Evolutionary conservation across 2,329 filamentous ascomycete genomes (phyloP).

Genomic region (Neonectria coccinea): DNA sequence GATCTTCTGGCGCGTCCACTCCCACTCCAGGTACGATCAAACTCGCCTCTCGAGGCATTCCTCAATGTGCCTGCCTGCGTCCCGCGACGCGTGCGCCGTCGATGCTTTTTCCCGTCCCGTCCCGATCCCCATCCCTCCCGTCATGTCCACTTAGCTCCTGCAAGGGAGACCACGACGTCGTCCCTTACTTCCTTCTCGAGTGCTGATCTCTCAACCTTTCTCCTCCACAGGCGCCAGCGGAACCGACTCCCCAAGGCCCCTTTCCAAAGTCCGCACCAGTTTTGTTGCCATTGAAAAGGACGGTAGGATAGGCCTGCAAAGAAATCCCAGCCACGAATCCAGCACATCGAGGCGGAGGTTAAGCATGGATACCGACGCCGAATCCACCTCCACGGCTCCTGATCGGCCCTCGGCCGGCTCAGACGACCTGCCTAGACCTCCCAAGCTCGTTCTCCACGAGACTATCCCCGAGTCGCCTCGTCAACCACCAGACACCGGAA

Average conservation of each 20-base stretch:
- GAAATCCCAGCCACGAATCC: slow-evolving; percentile 54
- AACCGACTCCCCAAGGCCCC: slow-evolving; percentile 69
- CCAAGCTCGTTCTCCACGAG: slow-evolving; percentile 50
- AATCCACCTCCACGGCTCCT: slow-evolving; percentile 49
- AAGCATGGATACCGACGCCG: slow-evolving; percentile 51
- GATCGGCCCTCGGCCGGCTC: slow-evolving; percentile 52
- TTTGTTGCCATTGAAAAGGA: slow-evolving; percentile 80
- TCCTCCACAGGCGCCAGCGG: slow-evolving; percentile 48
- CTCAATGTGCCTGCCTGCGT: slow-evolving; percentile 23
- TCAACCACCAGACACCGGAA: slow-evolving; percentile 38
- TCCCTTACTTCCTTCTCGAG: slow-evolving; percentile 34
- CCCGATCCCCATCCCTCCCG: slow-evolving; percentile 1
- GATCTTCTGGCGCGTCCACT: slow-evolving; percentile 69
- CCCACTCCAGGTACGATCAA: slow-evolving; percentile 46
- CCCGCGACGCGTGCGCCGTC: slow-evolving; percentile 26
- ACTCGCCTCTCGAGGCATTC: slow-evolving; percentile 19
- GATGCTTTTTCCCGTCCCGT: slow-evolving; percentile 18
- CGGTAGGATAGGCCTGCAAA: slow-evolving; percentile 65
- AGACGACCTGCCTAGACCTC: slow-evolving; percentile 42
- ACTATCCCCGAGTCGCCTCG: slow-evolving; percentile 58
- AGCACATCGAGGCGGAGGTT: slow-evolving; percentile 52
- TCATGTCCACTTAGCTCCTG: slow-evolving; percentile 6
- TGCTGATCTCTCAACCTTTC: slow-evolving; percentile 40
- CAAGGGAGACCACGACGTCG: slow-evolving; percentile 32
- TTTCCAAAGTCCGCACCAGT: slow-evolving; percentile 80